Evolutionary conservation across 2,329 filamentous ascomycete species (phyloP).

Genomic region (Neonectria hederae): DNA sequence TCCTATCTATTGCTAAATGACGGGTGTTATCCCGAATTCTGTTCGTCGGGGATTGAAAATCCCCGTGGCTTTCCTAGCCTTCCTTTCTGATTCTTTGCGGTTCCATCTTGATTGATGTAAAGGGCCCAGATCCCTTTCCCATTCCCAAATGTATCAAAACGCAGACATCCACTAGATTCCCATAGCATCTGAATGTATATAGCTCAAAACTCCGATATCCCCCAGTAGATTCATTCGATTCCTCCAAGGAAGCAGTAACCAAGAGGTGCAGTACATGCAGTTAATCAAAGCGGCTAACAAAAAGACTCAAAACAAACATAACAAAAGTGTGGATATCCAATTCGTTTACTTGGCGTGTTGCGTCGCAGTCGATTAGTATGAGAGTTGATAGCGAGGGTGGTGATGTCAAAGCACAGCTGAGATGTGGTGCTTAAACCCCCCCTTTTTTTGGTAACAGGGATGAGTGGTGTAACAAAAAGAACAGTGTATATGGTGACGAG

Average conservation of each 20-base stretch:
- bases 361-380: neutral
- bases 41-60: slow-evolving; percentile 2
- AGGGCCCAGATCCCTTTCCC: slow-evolving; percentile 3
- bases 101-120: slow-evolving; percentile 16
- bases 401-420: neutral
- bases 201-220: slow-evolving; percentile 29
- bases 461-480: slow-evolving; percentile 8
- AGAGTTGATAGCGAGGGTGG: neutral
- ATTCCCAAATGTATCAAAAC: slow-evolving; percentile 14
- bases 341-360: neutral
- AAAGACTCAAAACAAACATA: slow-evolving; percentile 4
- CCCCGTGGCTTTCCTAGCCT: slow-evolving; percentile 22
- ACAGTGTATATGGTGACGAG: slow-evolving; percentile 3
- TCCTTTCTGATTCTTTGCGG: slow-evolving; percentile 11
- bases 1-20: slow-evolving; percentile 21
- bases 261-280: slow-evolving; percentile 1
- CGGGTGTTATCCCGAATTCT: slow-evolving; percentile 11
- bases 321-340: neutral
- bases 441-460: neutral
- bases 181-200: slow-evolving; percentile 7
- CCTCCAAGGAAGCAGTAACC: neutral
- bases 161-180: slow-evolving; percentile 15
- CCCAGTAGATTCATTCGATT: slow-evolving; percentile 15
- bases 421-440: neutral
- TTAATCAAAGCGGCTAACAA: neutral